phyloP scores from a whole-genome alignment of 2,329 filamentous ascomycete genomes.

The Dactylellina cionopaga region DNA sequence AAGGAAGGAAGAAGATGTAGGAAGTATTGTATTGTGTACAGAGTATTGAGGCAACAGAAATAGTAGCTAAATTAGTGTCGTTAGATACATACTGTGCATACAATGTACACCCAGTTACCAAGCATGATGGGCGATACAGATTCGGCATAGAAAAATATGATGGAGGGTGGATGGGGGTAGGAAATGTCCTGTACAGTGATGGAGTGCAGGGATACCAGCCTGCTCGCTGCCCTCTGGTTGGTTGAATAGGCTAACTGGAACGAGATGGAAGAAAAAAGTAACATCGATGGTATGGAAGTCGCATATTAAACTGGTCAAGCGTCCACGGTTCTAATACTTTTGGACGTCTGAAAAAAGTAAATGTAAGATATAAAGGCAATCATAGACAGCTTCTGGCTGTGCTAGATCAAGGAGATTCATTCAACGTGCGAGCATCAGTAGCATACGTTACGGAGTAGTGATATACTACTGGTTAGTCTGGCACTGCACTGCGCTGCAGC shows the following conservation, averaged over 20 bases:
- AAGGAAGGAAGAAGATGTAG: constrained; percentile 12
- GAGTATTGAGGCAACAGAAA: too few species aligned
- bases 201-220: constrained; percentile 41
- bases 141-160: constrained; percentile 49
- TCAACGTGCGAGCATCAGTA: too few species aligned
- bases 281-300: constrained; percentile 48
- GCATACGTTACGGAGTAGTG: too few species aligned
- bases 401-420: too few species aligned
- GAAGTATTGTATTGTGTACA: constrained; percentile 22
- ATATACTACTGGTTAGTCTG: too few species aligned
- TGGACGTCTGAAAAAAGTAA: constrained; percentile 38
- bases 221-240: constrained; percentile 47
- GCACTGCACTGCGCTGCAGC: background rate
- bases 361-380: constrained; percentile 29
- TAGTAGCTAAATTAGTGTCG: too few species aligned
- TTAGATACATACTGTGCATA: too few species aligned
- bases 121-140: constrained; percentile 48
- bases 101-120: constrained; percentile 15
- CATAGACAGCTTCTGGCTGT: too few species aligned
- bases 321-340: constrained; percentile 50
- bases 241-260: constrained; percentile 52
- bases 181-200: constrained; percentile 49
- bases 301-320: constrained; percentile 49
- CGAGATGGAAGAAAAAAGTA: constrained; percentile 45
- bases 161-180: constrained; percentile 51